These are phyloP conservation scores for Neocucurbitaria cava DNA, from an alignment of 2,329 filamentous ascomycete genomes.

Conservation along the genomic window DNA sequence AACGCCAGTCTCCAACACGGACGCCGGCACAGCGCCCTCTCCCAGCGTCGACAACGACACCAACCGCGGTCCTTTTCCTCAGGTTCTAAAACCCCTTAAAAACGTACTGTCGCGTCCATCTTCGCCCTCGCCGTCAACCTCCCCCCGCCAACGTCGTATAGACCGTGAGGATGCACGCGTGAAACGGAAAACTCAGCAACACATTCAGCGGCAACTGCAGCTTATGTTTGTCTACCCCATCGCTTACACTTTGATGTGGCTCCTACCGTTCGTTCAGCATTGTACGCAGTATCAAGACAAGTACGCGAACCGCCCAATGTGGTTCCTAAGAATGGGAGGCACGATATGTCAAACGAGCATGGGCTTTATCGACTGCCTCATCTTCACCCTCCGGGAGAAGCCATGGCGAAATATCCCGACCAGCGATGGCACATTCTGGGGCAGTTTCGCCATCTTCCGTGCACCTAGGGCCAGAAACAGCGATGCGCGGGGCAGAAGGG, in stretches of 20 bases:
- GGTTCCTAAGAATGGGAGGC: slow-evolving; percentile 62
- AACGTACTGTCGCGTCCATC: not conserved
- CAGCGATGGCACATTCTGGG: slow-evolving; percentile 51
- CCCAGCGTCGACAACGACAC: not conserved
- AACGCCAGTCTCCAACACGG: not conserved
- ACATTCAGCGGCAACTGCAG: slow-evolving; percentile 71
- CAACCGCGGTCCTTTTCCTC: not conserved
- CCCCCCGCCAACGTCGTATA: slow-evolving; percentile 11
- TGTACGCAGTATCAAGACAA: slow-evolving; percentile 64
- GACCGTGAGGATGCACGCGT: slow-evolving; percentile 60
- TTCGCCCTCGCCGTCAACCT: not conserved
- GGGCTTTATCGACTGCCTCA: slow-evolving; percentile 70
- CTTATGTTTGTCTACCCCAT: slow-evolving; percentile 79
- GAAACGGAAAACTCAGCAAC: slow-evolving; percentile 49
- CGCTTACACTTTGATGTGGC: slow-evolving; percentile 75
- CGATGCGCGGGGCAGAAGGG: not conserved
- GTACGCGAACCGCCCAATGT: slow-evolving; percentile 61
- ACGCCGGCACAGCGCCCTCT: not conserved
- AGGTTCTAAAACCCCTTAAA: not conserved
- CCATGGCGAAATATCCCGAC: slow-evolving; percentile 69
- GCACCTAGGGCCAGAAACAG: not conserved
- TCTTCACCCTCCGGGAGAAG: slow-evolving; percentile 74
- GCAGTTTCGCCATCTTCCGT: slow-evolving; percentile 37
- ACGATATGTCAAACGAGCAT: slow-evolving; percentile 69
- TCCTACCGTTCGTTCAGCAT: slow-evolving; percentile 72